A percentile compares a stretch with the other conserved stretches of the same genome.
Conservation (phyloP, 805 yeast genomes). For the Metschnikowia lochheadii region DNA sequence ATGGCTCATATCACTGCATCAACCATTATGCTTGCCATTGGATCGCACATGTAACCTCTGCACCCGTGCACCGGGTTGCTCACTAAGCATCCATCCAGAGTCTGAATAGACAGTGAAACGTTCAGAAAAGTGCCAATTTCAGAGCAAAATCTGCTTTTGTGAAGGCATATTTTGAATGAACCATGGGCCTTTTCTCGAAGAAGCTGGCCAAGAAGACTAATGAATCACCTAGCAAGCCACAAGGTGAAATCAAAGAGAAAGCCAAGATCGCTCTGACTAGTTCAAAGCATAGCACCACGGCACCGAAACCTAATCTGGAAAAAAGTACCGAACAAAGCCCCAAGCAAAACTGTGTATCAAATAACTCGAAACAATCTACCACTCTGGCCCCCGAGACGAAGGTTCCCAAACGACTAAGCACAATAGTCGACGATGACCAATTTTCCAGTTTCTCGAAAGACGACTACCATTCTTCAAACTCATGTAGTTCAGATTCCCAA, state of each 20-base stretch:
- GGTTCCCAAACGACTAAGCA: constrained; percentile 20
- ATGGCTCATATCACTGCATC: neutral
- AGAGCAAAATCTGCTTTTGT: neutral
- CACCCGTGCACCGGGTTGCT: constrained; percentile 2
- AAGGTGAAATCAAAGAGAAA: neutral
- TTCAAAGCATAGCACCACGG: neutral
- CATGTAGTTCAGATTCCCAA: neutral
- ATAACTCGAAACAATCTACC: neutral
- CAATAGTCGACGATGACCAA: constrained; percentile 25
- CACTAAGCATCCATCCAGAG: neutral
- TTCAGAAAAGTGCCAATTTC: neutral
- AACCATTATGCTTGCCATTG: neutral
- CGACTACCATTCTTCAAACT: constrained; percentile 10
- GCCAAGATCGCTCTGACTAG: neutral
- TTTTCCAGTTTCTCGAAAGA: constrained; percentile 17
- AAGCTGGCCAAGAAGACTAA: neutral
- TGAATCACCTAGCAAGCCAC: neutral
- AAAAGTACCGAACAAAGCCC: neutral
- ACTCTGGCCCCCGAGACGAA: neutral
- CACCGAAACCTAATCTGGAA: neutral
- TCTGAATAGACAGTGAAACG: neutral
- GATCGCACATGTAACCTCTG: neutral
- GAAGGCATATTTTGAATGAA: neutral
- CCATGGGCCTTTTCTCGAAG: neutral
- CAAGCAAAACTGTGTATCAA: neutral